Percentiles rank a stretch among this genome's conserved stretches.
phyloP scores from a whole-genome alignment of 345 rosid species.

The Rhodamnia argentea region DNA sequence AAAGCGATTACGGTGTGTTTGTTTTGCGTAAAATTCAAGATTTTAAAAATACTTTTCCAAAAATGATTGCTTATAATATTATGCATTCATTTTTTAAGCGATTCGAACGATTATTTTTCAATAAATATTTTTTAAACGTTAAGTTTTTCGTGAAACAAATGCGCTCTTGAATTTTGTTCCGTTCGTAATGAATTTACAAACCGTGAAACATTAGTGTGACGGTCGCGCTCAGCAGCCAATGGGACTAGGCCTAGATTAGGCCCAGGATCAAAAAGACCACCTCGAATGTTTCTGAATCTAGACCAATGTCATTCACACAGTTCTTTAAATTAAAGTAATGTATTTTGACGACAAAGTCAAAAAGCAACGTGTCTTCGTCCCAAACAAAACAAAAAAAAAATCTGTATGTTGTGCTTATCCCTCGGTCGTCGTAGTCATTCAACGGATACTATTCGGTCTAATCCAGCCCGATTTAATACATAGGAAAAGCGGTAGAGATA shows the following conservation, averaged over 20 bases:
- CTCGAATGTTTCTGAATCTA: neutral
- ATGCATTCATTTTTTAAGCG: too few relatives aligned
- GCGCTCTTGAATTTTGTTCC: too few relatives aligned
- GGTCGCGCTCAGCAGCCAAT: neutral
- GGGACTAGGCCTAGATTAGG: neutral
- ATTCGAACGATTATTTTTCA: too few relatives aligned
- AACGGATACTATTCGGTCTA: neutral
- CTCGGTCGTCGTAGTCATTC: neutral
- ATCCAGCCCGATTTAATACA: neutral
- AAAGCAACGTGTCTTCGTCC: neutral
- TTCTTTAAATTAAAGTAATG: neutral
- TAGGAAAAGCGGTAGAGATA: neutral
- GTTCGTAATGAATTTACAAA: neutral
- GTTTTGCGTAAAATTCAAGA: too few relatives aligned
- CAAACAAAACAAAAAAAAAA: too few relatives aligned
- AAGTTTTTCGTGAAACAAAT: too few relatives aligned
- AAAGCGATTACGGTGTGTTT: neutral
- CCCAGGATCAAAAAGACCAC: neutral
- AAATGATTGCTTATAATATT: too few relatives aligned
- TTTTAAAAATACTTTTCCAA: too few relatives aligned
- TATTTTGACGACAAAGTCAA: neutral
- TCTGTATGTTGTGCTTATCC: neutral
- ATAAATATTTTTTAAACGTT: too few relatives aligned
- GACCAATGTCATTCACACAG: neutral
- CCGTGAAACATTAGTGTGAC: neutral